Evolutionary conservation across 805 yeast genomes (phyloP), one percentile per base, ranked within the genome.

Genomic region (Torulaspora gathmanii): DNA sequence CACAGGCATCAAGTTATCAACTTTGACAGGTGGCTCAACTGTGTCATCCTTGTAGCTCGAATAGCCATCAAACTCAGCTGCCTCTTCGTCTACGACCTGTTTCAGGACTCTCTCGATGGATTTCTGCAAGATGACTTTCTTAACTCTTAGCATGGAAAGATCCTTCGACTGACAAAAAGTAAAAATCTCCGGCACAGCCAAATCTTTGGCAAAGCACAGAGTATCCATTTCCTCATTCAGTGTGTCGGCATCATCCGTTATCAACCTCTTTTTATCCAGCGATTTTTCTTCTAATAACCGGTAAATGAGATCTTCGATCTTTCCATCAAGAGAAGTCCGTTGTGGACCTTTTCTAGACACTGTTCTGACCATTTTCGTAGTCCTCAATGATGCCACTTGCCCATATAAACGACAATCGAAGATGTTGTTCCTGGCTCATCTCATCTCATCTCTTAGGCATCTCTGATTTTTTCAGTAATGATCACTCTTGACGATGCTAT

Each of bases 151-250:
- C 54, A 89, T 69, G 26, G 82, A 76, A 30, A 79, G 67, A 50
- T 88, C 95, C 39, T 80, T 79, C 26, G 71, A 63, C 55, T 83
- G 87, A 12, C 80, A 79, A 47, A 72, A 80, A 8, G 72, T 69
- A n/a, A 80, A 56, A 2, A 82, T 73, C 44, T 83, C 85, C 6
- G 67, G 52, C 2, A 69, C 58, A 8, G 66, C 70, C 39, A 84
- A 64, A 52, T 83, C 84, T 52, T 73, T 73, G 1, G 89, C 93
- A 23, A 82, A 68, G 3, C 81, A 84, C 41, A 81, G 70, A 5
- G 36, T 33, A n/a, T 55, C 56, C 35, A 61, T 58, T 36, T 61
- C 65, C 16, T 53, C 56, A 6, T 49, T 53, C 5, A 44, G 51
- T 33, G 58, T 58, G 37, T 58, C 67, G 8, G 37, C 45, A 19